These are phyloP conservation scores for Adansonia digitata DNA, from an alignment of 345 rosid genomes.

Conservation along the genomic window DNA sequence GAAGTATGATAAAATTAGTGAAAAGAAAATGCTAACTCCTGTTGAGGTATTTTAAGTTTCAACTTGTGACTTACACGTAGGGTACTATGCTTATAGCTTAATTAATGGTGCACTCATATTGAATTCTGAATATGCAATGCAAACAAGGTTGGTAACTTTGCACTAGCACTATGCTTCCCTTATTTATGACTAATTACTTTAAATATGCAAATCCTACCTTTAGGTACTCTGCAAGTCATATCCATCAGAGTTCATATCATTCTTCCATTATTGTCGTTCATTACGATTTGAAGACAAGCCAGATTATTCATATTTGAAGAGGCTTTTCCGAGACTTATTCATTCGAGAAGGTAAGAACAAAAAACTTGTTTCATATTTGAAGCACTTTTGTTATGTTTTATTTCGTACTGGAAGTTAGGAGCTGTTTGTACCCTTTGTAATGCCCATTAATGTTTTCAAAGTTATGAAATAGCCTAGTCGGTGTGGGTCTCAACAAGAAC, in stretches of 20 bases:
- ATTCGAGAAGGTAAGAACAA: slow-evolving; percentile 57
- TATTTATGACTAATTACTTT: not conserved
- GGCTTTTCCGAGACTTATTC: slow-evolving; percentile 68
- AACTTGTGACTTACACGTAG: slow-evolving; percentile 1
- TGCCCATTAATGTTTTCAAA: not conserved
- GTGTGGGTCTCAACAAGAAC: not conserved
- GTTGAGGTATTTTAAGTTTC: slow-evolving; percentile 24
- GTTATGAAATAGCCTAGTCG: not conserved
- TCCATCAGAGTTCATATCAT: slow-evolving; percentile 54
- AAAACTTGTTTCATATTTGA: not conserved
- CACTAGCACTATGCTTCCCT: not conserved
- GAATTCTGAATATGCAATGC: not conserved
- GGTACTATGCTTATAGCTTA: not conserved
- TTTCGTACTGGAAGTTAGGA: not conserved
- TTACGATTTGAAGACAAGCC: slow-evolving; percentile 66
- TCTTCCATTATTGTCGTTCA: slow-evolving; percentile 63
- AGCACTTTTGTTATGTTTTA: not conserved
- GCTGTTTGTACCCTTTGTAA: not conserved
- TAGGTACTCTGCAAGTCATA: slow-evolving; percentile 25
- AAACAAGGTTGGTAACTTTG: not conserved
- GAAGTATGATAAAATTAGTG: slow-evolving; percentile 38
- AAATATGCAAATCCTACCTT: not conserved
- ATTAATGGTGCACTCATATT: not conserved
- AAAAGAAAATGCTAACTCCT: slow-evolving; percentile 38
- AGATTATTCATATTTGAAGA: too few species aligned